phyloP scores from a whole-genome alignment of 495 filamentous ascomycete species.

The Hypoxylon perforatum region DNA sequence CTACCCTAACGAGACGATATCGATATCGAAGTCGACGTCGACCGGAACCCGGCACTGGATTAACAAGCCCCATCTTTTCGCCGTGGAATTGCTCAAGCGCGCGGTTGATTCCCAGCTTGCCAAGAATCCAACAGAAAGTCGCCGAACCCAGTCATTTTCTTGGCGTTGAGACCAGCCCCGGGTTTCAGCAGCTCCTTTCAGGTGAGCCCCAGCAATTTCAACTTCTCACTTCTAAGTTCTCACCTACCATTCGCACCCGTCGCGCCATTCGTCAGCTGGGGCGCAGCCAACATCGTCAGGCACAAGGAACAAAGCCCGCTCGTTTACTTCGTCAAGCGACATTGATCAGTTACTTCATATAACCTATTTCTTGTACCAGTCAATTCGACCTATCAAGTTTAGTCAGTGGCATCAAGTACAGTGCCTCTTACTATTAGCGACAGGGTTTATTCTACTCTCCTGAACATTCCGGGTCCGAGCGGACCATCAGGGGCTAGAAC shows the following conservation, averaged over 20 bases:
- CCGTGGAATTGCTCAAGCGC: slow-evolving; percentile 33
- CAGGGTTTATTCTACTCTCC: slow-evolving; percentile 4
- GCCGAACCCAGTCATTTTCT: slow-evolving; percentile 24
- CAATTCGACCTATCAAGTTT: too few species aligned
- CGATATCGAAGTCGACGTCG: too few species aligned
- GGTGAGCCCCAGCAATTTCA: slow-evolving; percentile 28
- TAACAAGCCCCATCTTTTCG: slow-evolving; percentile 27
- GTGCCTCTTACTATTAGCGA: neutral
- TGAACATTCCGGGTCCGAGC: slow-evolving; percentile 33
- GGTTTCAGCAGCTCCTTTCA: slow-evolving; percentile 24
- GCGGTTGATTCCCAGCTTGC: slow-evolving; percentile 31
- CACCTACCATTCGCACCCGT: too few species aligned
- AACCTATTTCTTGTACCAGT: too few species aligned
- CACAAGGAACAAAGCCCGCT: slow-evolving; percentile 28
- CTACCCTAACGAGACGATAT: slow-evolving; percentile 5
- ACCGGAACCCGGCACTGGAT: slow-evolving; percentile 34
- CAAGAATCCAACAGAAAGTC: slow-evolving; percentile 22
- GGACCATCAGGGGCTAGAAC: slow-evolving; percentile 22
- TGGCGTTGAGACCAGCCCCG: slow-evolving; percentile 30
- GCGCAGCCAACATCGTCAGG: slow-evolving; percentile 28
- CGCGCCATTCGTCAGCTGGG: slow-evolving; percentile 34
- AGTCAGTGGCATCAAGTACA: slow-evolving; percentile 20
- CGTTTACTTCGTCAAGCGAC: slow-evolving; percentile 28
- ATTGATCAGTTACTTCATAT: too few species aligned
- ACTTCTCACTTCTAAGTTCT: neutral